A percentile compares a stretch with the other conserved stretches of the same genome.
Evolutionary conservation across 176 grass and related monocot genomes (phyloP).

Genomic region (Elaeis guineensis): DNA sequence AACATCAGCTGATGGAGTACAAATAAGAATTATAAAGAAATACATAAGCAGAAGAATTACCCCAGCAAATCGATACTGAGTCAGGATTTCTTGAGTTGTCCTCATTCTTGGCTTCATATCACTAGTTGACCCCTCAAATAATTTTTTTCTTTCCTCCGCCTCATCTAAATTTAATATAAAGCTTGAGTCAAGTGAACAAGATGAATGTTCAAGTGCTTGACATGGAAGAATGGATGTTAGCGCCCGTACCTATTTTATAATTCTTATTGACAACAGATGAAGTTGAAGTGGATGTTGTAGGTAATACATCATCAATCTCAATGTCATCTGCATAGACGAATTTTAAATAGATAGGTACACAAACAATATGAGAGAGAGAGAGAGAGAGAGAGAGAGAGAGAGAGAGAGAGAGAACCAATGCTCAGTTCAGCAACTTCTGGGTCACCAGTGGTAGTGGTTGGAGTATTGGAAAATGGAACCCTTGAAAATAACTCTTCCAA

Average conservation of each 20-base stretch:
- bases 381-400: conserved; percentile 25
- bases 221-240: neutral
- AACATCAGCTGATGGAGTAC: neutral
- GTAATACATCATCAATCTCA: conserved; percentile 43
- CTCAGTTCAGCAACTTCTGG: conserved; percentile 33
- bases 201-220: neutral
- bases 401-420: conserved; percentile 30
- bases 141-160: conserved; percentile 32
- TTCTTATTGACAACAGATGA: conserved; percentile 23
- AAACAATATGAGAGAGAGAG: too few relatives aligned
- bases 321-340: conserved; percentile 68
- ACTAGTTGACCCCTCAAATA: conserved; percentile 48
- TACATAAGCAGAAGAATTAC: conserved; percentile 23
- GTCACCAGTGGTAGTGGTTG: conserved; percentile 26
- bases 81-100: conserved; percentile 82
- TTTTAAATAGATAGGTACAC: conserved; percentile 17
- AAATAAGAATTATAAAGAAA: neutral
- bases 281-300: conserved; percentile 24
- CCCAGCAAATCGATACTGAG: conserved; percentile 77
- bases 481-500: conserved; percentile 60
- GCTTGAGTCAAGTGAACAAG: neutral
- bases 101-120: conserved; percentile 61
- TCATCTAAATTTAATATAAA: conserved; percentile 30
- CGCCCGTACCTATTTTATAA: conserved; percentile 28
- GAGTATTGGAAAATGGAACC: conserved; percentile 33